Percentiles rank a stretch among this genome's conserved stretches.
Evolutionary conservation across 1,284 basidiomycete species (phyloP).

Genomic region (Cryptococcus wingfieldii): DNA sequence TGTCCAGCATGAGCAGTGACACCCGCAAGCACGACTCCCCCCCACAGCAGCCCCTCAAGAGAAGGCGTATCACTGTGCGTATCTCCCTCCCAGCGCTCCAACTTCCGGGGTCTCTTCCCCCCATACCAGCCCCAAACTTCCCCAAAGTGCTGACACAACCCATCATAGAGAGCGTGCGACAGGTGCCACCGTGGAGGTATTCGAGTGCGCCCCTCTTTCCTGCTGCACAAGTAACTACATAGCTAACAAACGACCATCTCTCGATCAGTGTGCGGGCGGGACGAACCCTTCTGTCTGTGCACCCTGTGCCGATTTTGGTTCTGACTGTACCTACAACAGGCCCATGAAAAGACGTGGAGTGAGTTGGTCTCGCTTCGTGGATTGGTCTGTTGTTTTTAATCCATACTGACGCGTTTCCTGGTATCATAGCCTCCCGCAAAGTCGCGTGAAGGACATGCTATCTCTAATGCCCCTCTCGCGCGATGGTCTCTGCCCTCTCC

Average conservation of each 20-base stretch:
- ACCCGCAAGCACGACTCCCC: no score
- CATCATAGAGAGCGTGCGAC: conserved; percentile 40
- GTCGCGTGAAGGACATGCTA: not conserved
- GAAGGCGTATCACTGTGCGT: conserved; percentile 29
- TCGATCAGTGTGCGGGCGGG: conserved; percentile 31
- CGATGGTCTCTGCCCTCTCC: not conserved
- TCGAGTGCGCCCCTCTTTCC: conserved; percentile 23
- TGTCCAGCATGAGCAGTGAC: no score
- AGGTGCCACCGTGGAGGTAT: conserved; percentile 43
- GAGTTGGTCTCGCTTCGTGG: conserved; percentile 10
- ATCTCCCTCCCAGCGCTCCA: not conserved
- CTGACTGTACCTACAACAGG: conserved; percentile 42
- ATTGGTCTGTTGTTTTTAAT: not conserved
- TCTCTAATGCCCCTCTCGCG: not conserved
- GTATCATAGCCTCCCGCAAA: conserved; percentile 5
- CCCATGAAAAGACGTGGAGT: conserved; percentile 44
- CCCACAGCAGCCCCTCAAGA: conserved; percentile 14
- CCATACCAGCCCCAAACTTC: no score
- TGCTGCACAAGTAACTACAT: not conserved
- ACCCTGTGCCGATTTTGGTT: conserved; percentile 39
- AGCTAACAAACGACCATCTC: not conserved
- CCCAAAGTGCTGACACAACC: not conserved
- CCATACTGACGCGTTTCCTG: not conserved
- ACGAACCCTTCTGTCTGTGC: conserved; percentile 26
- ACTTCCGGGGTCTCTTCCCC: no score